phyloP scores from a whole-genome alignment of 2,329 filamentous ascomycete species.

The Neonectria coccinea region DNA sequence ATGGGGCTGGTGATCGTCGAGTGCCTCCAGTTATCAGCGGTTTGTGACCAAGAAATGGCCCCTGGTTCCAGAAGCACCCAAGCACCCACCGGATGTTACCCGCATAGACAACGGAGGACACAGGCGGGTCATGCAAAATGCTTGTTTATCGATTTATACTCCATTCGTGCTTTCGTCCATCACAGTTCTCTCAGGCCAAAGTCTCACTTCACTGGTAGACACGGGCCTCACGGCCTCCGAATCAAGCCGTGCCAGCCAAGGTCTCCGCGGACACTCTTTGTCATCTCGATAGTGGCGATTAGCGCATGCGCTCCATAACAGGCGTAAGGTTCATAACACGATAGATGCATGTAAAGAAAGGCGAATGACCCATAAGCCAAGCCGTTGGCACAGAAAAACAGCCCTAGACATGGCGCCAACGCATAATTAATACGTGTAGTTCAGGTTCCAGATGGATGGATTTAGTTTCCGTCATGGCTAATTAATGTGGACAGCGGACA shows the following conservation, averaged over 20 bases:
- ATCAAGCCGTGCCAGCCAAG: constrained; percentile 4
- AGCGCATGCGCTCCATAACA: neutral
- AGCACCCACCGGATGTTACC: constrained; percentile 27
- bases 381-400: neutral
- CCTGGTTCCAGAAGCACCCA: constrained; percentile 14
- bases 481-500: neutral
- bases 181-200: neutral
- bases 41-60: neutral
- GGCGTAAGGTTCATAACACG: neutral
- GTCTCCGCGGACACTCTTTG: constrained; percentile 4
- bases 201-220: constrained; percentile 11
- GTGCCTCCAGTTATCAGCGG: constrained; percentile 4
- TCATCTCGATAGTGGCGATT: neutral
- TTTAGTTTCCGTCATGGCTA: neutral
- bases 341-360: too few relatives aligned
- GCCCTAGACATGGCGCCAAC: constrained; percentile 20
- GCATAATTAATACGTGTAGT: constrained; percentile 15
- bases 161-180: constrained; percentile 18
- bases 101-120: constrained; percentile 35
- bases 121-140: constrained; percentile 42
- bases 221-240: constrained; percentile 1
- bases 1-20: constrained; percentile 6
- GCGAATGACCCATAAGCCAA: neutral
- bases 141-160: constrained; percentile 41
- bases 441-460: constrained; percentile 6